Evolutionary conservation across 1,284 basidiomycete genomes (phyloP).

Genomic region (Filobasidium uniguttulatum): DNA sequence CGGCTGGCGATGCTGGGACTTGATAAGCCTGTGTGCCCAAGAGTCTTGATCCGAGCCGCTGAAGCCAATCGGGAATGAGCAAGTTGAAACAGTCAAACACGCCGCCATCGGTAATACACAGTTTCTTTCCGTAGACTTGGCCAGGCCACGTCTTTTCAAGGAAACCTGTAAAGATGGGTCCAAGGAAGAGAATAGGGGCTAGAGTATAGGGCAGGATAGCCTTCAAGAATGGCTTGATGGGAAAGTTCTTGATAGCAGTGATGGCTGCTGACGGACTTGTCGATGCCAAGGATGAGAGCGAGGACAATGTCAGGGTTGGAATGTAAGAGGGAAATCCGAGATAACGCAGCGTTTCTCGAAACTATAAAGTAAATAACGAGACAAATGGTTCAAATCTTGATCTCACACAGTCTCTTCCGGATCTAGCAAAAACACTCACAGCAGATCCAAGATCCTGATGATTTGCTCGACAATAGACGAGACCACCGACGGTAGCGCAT

Average conservation of each 20-base stretch:
- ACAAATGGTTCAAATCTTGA: constrained; percentile 6
- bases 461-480: constrained; percentile 16
- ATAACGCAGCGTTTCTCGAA: constrained; percentile 21
- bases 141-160: constrained; percentile 49
- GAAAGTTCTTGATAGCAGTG: constrained; percentile 12
- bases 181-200: constrained; percentile 64
- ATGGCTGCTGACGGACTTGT: not conserved
- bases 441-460: constrained; percentile 14
- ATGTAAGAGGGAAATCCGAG: constrained; percentile 19
- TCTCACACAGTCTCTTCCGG: constrained; percentile 4
- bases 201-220: constrained; percentile 46
- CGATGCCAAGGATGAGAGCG: constrained; percentile 6
- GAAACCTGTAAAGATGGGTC: constrained; percentile 58
- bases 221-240: constrained; percentile 15
- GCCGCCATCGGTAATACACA: constrained; percentile 35
- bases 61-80: constrained; percentile 30
- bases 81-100: constrained; percentile 11
- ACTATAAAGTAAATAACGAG: not conserved
- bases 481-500: constrained; percentile 20
- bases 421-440: not conserved
- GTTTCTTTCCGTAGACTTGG: constrained; percentile 36
- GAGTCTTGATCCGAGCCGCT: too few relatives aligned
- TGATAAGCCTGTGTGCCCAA: too few relatives aligned
- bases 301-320: not conserved
- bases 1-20: too few relatives aligned